These are phyloP conservation scores for Aspergillus aculeatus DNA, from an alignment of 2,329 filamentous ascomycete genomes.

Conservation along the genomic window DNA sequence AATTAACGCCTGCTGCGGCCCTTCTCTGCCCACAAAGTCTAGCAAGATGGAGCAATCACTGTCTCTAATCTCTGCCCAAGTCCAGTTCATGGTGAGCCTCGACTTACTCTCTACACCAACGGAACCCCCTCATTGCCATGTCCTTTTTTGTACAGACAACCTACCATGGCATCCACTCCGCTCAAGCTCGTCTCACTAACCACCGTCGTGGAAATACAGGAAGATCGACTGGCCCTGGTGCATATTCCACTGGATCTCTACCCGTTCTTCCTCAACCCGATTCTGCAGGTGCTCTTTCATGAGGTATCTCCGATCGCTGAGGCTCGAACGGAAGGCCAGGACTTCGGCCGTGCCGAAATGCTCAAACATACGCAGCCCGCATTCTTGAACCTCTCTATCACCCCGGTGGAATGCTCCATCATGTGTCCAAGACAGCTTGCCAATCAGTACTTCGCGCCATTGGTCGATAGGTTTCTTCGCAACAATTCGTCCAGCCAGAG, in stretches of 20 bases:
- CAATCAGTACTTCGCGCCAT: slow-evolving; percentile 70
- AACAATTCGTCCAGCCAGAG: slow-evolving; percentile 39
- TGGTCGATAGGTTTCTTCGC: slow-evolving; percentile 62
- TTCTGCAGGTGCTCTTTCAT: slow-evolving; percentile 80
- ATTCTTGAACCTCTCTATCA: slow-evolving; percentile 92
- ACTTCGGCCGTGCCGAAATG: slow-evolving; percentile 23
- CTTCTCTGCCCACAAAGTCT: background rate
- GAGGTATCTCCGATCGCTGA: slow-evolving; percentile 37
- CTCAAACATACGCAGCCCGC: slow-evolving; percentile 60
- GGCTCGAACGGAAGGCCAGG: slow-evolving; percentile 44
- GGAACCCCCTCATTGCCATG: background rate
- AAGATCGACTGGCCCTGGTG: slow-evolving; percentile 81
- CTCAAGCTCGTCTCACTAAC: slow-evolving; percentile 18
- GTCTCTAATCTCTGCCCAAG: slow-evolving; percentile 32
- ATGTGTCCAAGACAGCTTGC: slow-evolving; percentile 79
- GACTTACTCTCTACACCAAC: background rate
- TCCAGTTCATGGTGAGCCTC: slow-evolving; percentile 32
- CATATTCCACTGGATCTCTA: slow-evolving; percentile 83
- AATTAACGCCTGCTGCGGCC: background rate
- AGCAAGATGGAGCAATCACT: slow-evolving; percentile 29
- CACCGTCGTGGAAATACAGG: slow-evolving; percentile 52
- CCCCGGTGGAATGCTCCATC: slow-evolving; percentile 86
- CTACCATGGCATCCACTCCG: slow-evolving; percentile 2
- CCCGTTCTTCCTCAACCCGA: slow-evolving; percentile 75
- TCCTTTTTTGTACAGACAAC: background rate